Conservation (phyloP, 2,329 filamentous ascomycete species). For the Verticillium zaregamsianum region DNA sequence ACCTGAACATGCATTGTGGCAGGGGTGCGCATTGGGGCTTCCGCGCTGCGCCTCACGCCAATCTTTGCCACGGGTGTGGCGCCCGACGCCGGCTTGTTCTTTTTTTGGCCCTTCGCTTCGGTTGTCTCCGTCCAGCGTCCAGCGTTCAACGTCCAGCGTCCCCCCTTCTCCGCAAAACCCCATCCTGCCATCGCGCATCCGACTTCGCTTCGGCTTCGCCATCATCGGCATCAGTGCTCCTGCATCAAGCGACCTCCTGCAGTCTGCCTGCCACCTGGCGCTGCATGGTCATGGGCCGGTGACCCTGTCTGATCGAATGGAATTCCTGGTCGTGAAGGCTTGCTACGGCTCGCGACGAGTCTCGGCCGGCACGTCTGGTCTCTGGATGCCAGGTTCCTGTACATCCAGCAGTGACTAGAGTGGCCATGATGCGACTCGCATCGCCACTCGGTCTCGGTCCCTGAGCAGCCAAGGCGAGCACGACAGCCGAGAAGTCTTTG, state of each 20-base stretch:
- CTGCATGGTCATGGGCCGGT: not conserved
- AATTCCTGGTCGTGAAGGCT: not conserved
- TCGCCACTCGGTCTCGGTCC: not conserved
- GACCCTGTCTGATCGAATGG: not conserved
- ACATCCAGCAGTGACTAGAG: not conserved
- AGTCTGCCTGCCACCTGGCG: not conserved
- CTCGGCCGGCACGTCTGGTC: not conserved
- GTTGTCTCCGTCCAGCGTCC: not conserved
- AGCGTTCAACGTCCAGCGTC: not conserved
- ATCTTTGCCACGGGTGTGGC: constrained; percentile 8
- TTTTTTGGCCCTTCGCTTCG: constrained; percentile 9
- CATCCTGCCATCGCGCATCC: not conserved
- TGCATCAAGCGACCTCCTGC: not conserved
- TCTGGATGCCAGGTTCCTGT: not conserved
- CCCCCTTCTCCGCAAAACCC: not conserved
- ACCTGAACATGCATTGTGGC: not conserved
- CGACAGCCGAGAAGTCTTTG: not conserved
- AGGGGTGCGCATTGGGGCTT: not conserved
- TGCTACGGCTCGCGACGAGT: not conserved
- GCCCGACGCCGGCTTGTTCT: constrained; percentile 9
- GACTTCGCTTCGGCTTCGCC: not conserved
- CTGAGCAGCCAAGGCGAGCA: not conserved
- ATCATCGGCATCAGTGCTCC: not conserved
- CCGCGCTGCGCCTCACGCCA: constrained; percentile 11
- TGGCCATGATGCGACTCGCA: not conserved